Conservation (phyloP, 805 yeast genomes). For the Brettanomyces bruxellensis region DNA sequence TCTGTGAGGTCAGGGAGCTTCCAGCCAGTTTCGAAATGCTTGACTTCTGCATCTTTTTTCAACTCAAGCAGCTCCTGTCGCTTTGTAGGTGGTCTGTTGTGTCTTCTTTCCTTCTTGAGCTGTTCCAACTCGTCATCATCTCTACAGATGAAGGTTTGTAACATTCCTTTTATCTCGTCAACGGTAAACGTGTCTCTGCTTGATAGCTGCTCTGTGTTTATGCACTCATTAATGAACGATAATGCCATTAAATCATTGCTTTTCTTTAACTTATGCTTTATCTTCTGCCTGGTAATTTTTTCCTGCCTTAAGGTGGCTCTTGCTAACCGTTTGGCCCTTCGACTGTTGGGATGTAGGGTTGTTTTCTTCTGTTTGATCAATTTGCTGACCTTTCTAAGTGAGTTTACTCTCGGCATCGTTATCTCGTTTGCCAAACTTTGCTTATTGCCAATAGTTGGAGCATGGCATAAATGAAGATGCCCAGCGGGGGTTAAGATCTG, state of each 20-base stretch:
- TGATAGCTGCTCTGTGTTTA: constrained; percentile 29
- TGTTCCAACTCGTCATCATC: constrained; percentile 68
- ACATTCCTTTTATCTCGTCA: constrained; percentile 52
- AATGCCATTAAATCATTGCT: constrained; percentile 52
- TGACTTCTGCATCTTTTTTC: constrained; percentile 49
- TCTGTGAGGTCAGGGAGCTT: constrained; percentile 66
- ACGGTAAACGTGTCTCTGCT: constrained; percentile 35
- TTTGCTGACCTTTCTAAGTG: constrained; percentile 56
- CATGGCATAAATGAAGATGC: too few relatives aligned
- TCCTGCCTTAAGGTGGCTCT: constrained; percentile 82
- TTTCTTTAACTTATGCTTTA: constrained; percentile 47
- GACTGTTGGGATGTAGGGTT: constrained; percentile 75
- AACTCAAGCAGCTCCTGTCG: constrained; percentile 62
- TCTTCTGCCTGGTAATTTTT: constrained; percentile 54
- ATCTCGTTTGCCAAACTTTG: too few relatives aligned
- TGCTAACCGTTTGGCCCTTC: constrained; percentile 76
- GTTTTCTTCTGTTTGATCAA: constrained; percentile 45
- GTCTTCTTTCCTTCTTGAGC: constrained; percentile 55
- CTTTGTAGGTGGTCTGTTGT: constrained; percentile 78
- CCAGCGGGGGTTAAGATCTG: constrained; percentile 2
- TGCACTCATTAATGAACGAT: constrained; percentile 51
- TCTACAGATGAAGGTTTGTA: constrained; percentile 55
- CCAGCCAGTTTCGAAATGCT: constrained; percentile 60
- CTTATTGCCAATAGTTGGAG: too few relatives aligned
- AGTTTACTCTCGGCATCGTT: constrained; percentile 60